Evolutionary conservation across 441 rosid genomes (phyloP).

Genomic region (Biscutella auriculata): DNA sequence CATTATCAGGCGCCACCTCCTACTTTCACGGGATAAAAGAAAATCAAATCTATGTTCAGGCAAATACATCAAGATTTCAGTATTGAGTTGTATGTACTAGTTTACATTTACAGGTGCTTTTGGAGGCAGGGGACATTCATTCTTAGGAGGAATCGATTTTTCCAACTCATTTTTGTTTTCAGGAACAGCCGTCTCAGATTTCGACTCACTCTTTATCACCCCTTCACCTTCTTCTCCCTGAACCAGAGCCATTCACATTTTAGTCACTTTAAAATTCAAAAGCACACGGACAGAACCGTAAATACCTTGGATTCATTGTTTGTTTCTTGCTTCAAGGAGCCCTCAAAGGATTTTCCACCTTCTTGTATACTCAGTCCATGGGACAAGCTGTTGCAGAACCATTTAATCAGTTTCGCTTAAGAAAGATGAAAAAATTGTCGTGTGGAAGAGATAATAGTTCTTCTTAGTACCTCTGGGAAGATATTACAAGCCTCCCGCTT

Average conservation of each 20-base stretch:
- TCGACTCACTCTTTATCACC: slow-evolving; percentile 30
- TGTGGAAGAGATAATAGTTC: background rate
- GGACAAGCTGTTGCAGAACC: slow-evolving; percentile 57
- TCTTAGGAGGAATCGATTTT: slow-evolving; percentile 25
- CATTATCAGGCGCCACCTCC: slow-evolving; percentile 89
- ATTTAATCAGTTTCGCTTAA: background rate
- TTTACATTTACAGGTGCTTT: slow-evolving; percentile 47
- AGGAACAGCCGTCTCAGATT: slow-evolving; percentile 24
- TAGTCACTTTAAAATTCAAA: background rate
- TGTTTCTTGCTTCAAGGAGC: slow-evolving; percentile 50
- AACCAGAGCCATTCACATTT: slow-evolving; percentile 2
- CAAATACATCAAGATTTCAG: background rate
- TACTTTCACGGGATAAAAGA: slow-evolving; percentile 11
- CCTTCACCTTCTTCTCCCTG: slow-evolving; percentile 41
- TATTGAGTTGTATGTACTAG: background rate
- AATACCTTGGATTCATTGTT: slow-evolving; percentile 60
- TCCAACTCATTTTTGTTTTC: slow-evolving; percentile 20
- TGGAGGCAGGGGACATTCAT: slow-evolving; percentile 47
- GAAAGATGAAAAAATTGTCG: background rate
- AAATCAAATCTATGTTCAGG: background rate
- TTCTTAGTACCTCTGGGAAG: slow-evolving; percentile 50
- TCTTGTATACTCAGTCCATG: slow-evolving; percentile 83
- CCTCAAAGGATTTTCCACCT: slow-evolving; percentile 43
- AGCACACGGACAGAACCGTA: background rate
- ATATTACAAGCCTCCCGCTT: slow-evolving; percentile 87